Evolutionary conservation across 2,329 filamentous ascomycete genomes (phyloP), one percentile per base, ranked within the genome.

Genomic region (Neofusicoccum sp.): DNA sequence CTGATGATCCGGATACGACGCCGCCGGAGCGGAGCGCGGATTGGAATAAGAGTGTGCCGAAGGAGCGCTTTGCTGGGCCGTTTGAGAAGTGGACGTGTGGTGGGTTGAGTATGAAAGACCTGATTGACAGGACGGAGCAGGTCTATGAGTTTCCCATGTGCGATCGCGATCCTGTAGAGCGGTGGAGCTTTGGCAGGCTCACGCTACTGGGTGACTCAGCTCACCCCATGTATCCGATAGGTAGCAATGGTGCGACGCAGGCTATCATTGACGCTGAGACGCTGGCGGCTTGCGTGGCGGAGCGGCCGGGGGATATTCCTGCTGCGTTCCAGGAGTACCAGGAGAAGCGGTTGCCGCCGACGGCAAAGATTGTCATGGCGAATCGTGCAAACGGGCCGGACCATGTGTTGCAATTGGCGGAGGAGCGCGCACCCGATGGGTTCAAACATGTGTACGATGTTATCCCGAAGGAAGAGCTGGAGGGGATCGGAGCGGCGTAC

Each of bases 111-210:
- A 77, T 79, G 66, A 71, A 72, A 8, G 74, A 79, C 12, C 61
- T 80, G 61, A 78, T 80, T 57, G 70, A 73, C 30, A 69, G 67
- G 41, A 79, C 77, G 3, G 73, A 76, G 4, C 76, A 72, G 43
- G 75, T 79, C 0, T 78, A 73, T 53, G 78, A 80, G 63, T 80
- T 78, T 58, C 77, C 78, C 28, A 80, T 80, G 78, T 77, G 76
- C 59, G 77, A 79, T 62, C 71, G 77, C n/a, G 70, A 74, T 54
- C 73, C 77, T 0, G 71, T 79, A 1, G 70, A 73, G 12, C 68
- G 70, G 14, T 79, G 77, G 77, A 74, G 33, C 33, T 54, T 54
- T 26, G 49, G 65, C 6, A 74, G 76, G 6, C 63, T 78, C n/a
- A 78, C 76, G 3, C 65, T 78, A 0, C 65, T 79, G 2, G 77